Base-by-base conservation (phyloP, 2,329 filamentous ascomycete genomes). In the Cladophialophora exuberans region DNA sequence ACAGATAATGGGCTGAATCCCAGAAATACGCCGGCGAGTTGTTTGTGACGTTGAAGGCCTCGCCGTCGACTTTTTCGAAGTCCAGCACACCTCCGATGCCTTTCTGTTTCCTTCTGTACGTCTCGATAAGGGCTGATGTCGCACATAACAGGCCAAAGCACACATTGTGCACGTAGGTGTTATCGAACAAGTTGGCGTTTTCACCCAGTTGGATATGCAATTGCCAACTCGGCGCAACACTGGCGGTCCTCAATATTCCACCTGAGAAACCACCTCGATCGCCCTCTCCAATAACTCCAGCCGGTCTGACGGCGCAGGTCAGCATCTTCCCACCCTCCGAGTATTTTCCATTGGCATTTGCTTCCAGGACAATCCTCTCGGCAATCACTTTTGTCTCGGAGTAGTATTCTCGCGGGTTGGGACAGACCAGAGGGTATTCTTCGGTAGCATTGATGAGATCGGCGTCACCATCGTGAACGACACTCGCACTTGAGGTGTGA, bases 1-100 rank as follows among this genome's bases (percentile, higher is more conserved):
- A 97, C 42, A 96, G 80, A 33, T 85, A 84, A 35, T 89, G 82
- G 56, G 88, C 84, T 69, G 95, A 88, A 72, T 96, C 90, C 85
- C 94, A 95, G 73, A 96, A 95, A 70, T 93, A 93, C 17, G 95
- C 79, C 4, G 93, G 93, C 64, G 84, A 79, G 72, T 91, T 89
- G 71, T 97, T 97, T 54, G 90, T 94, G 67, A 97, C 83, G 74
- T 96, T 85, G 76, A 97, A 93, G 46, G 86, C 86, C 71, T 97
- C 86, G 56, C 93, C 94, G 69, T 92, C 89, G 45, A 92, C 84
- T 56, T 80, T 81, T 75, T 90, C 87, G 72, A 84, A 75, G 72
- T 88, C 84, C 31, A 89, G 79, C n/a, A 85, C 85, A 0, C 79
- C 78, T 17, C 82, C 85, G 50, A 77, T 72, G 44, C 71, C 70